These are phyloP conservation scores for Kodamaea sagamina DNA, from an alignment of 805 yeast genomes.

Conservation along the genomic window DNA sequence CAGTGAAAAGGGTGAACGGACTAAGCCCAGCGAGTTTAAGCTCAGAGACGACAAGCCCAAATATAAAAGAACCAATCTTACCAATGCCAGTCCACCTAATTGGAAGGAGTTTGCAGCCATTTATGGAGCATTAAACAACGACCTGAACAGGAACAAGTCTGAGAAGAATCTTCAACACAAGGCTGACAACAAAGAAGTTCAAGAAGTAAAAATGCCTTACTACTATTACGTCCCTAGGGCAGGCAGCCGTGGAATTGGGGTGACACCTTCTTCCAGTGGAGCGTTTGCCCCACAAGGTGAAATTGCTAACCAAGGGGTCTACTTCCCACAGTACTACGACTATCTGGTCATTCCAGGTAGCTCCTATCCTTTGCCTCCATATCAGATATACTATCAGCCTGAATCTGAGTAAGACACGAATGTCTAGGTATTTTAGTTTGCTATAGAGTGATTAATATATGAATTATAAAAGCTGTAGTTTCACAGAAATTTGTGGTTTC, in stretches of 20 bases:
- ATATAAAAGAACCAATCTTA: no score
- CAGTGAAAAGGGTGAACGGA: no score
- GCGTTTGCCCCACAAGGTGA: constrained; percentile 4
- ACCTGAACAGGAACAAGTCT: no score
- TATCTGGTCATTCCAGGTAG: constrained; percentile 19
- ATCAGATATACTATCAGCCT: constrained; percentile 17
- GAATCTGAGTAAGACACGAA: background rate
- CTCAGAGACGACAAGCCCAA: no score
- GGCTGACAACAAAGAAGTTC: background rate
- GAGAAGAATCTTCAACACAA: background rate
- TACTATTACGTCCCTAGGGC: constrained; percentile 20
- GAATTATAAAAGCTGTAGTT: no score
- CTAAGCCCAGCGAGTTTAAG: no score
- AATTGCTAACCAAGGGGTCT: constrained; percentile 11
- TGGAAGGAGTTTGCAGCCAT: no score
- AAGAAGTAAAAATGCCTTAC: constrained; percentile 15
- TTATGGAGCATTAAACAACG: no score
- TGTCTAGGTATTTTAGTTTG: no score
- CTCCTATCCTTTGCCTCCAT: constrained; percentile 14
- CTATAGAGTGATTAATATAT: no score
- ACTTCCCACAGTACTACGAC: constrained; percentile 27
- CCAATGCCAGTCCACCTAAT: no score
- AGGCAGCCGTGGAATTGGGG: background rate
- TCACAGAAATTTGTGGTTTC: no score
- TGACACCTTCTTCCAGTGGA: background rate